These are phyloP conservation scores for Neurospora sp. DNA, from an alignment of 2,329 filamentous ascomycete species.

Conservation along the genomic window DNA sequence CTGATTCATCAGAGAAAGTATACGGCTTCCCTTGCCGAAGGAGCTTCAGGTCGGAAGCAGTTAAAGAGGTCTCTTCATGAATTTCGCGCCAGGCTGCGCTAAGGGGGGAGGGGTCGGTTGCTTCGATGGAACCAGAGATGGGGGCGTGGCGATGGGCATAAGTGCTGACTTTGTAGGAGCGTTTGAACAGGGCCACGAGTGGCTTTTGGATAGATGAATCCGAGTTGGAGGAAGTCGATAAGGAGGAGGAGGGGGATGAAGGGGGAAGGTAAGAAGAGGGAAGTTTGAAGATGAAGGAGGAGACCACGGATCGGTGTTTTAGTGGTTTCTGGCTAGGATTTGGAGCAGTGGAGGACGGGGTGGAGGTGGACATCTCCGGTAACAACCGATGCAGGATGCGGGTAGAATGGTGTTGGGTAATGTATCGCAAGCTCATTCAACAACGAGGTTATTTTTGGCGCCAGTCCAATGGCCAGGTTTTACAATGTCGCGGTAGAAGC, in stretches of 20 bases:
- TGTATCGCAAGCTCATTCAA: background rate
- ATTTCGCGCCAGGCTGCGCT: slow-evolving; percentile 53
- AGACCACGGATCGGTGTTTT: slow-evolving; percentile 33
- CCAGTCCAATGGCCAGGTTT: background rate
- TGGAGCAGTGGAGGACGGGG: background rate
- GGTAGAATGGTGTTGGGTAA: background rate
- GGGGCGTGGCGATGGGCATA: slow-evolving; percentile 53
- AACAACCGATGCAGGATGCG: background rate
- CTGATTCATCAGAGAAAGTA: slow-evolving; percentile 40
- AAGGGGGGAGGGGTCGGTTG: slow-evolving; percentile 39
- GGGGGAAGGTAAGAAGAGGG: background rate
- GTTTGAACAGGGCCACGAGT: slow-evolving; percentile 50
- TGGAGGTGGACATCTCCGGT: background rate
- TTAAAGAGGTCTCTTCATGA: slow-evolving; percentile 50
- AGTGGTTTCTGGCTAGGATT: slow-evolving; percentile 8
- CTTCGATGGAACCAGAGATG: slow-evolving; percentile 51
- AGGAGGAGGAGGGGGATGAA: background rate
- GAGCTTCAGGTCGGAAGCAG: slow-evolving; percentile 33
- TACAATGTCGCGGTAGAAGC: background rate
- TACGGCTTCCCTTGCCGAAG: slow-evolving; percentile 50
- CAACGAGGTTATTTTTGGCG: background rate
- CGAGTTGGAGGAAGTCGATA: slow-evolving; percentile 15
- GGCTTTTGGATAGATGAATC: slow-evolving; percentile 17
- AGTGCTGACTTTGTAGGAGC: slow-evolving; percentile 48
- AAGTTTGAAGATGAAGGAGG: slow-evolving; percentile 40